A percentile compares a stretch with the other conserved stretches of the same genome.
Conservation (phyloP, 164 flowering plant species). For the Euptelea pleiosperma region DNA sequence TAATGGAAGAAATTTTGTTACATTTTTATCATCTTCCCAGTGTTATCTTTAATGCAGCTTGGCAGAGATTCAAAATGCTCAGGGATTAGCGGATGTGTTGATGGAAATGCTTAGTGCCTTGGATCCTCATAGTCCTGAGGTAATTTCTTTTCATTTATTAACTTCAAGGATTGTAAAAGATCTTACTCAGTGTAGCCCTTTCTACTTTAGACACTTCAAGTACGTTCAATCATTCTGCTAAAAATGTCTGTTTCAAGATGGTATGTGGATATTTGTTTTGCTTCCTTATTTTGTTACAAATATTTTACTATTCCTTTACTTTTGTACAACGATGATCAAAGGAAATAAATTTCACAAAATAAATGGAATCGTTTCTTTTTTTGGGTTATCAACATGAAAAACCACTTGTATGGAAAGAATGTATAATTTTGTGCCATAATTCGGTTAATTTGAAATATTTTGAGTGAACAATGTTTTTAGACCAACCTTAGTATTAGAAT, state of each 20-base stretch:
- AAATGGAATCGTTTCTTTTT: too few species aligned
- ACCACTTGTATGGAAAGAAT: too few species aligned
- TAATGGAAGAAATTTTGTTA: background rate
- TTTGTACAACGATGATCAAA: too few species aligned
- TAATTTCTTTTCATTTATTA: slow-evolving; percentile 21
- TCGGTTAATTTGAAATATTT: too few species aligned
- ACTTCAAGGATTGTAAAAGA: background rate
- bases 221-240: background rate
- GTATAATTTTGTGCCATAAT: too few species aligned
- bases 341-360: too few species aligned
- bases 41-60: slow-evolving; percentile 43
- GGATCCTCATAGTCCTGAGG: slow-evolving; percentile 80
- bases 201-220: background rate
- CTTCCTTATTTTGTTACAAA: too few species aligned
- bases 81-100: slow-evolving; percentile 72
- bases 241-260: background rate
- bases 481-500: too few species aligned
- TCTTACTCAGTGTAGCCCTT: background rate
- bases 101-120: slow-evolving; percentile 89
- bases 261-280: too few species aligned
- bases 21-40: background rate
- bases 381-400: too few species aligned
- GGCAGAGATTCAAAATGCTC: slow-evolving; percentile 78
- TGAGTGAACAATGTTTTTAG: too few species aligned
- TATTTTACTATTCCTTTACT: too few species aligned